A percentile compares a stretch with the other conserved stretches of the same genome.
Evolutionary conservation across 305 asterid species (phyloP).

Genomic region (Fraxinus paxiana): DNA sequence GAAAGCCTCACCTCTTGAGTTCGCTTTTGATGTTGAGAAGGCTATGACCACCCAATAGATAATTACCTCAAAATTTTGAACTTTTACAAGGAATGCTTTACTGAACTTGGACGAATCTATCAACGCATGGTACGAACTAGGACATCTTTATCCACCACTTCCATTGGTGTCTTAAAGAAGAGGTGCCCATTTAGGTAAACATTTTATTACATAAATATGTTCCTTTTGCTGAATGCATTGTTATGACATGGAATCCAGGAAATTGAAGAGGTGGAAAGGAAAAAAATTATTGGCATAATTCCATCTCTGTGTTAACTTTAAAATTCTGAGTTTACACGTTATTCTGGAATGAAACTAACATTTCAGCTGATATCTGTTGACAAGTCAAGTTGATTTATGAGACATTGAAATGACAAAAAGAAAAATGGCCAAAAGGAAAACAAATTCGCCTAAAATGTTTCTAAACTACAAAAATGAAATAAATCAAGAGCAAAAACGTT

Average conservation of each 20-base stretch:
- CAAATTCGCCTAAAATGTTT: not conserved
- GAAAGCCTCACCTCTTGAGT: too few relatives aligned
- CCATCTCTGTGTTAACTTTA: not conserved
- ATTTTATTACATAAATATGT: not conserved
- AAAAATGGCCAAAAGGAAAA: not conserved
- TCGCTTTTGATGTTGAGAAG: too few relatives aligned
- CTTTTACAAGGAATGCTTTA: conserved; percentile 77
- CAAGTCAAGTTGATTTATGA: not conserved
- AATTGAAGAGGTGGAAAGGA: not conserved
- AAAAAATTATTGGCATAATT: not conserved
- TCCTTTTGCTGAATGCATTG: not conserved
- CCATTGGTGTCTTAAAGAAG: not conserved
- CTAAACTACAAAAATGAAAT: not conserved
- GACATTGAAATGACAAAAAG: not conserved
- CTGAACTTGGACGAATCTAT: conserved; percentile 60
- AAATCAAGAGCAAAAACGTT: not conserved
- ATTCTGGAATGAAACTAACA: not conserved
- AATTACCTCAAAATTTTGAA: conserved; percentile 77
- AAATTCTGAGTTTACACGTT: not conserved
- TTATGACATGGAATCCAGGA: not conserved
- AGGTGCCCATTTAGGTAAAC: not conserved
- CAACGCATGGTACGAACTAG: conserved; percentile 47
- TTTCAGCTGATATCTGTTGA: not conserved
- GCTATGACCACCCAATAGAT: too few relatives aligned
- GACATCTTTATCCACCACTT: conserved; percentile 16